Percentiles rank a stretch among this genome's conserved stretches.
Conservation (phyloP, 1,139 yeast species). For the Suhomyces wounanorum region DNA sequence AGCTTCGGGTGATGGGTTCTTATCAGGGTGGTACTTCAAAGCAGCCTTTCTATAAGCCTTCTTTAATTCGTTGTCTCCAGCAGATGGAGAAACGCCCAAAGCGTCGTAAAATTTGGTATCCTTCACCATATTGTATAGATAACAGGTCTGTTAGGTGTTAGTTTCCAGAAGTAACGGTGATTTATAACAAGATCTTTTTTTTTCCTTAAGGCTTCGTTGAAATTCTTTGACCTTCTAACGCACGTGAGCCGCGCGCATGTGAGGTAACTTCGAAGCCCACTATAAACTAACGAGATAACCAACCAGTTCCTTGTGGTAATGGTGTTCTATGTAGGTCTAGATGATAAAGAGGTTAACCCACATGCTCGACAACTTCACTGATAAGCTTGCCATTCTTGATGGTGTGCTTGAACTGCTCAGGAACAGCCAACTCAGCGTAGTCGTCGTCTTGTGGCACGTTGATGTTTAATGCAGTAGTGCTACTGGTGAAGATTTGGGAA, state of each 20-base stretch:
- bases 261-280: constrained; percentile 2
- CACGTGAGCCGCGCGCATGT: constrained; percentile 10
- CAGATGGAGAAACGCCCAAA: constrained; percentile 78
- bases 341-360: constrained; percentile 28
- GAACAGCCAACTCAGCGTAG: constrained; percentile 74
- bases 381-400: constrained; percentile 43
- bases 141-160: neutral
- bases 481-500: constrained; percentile 68
- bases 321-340: constrained; percentile 1
- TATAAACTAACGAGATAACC: neutral
- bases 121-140: constrained; percentile 62
- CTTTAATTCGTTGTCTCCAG: constrained; percentile 82
- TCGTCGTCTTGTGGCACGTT: constrained; percentile 73
- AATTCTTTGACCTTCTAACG: constrained; percentile 12
- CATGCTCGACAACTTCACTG: constrained; percentile 50
- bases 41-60: constrained; percentile 96
- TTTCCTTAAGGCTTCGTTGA: constrained; percentile 11
- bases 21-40: constrained; percentile 93
- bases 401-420: constrained; percentile 82
- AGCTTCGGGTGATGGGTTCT: constrained; percentile 77
- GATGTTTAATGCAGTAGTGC: constrained; percentile 81
- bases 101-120: constrained; percentile 87
- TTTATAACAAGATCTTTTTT: constrained; percentile 6
- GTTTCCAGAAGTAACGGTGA: constrained; percentile 5
- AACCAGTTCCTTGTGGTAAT: neutral